Evolutionary conservation across 768 basidiomycete genomes (phyloP).

Genomic region (Tricholomella constricta): DNA sequence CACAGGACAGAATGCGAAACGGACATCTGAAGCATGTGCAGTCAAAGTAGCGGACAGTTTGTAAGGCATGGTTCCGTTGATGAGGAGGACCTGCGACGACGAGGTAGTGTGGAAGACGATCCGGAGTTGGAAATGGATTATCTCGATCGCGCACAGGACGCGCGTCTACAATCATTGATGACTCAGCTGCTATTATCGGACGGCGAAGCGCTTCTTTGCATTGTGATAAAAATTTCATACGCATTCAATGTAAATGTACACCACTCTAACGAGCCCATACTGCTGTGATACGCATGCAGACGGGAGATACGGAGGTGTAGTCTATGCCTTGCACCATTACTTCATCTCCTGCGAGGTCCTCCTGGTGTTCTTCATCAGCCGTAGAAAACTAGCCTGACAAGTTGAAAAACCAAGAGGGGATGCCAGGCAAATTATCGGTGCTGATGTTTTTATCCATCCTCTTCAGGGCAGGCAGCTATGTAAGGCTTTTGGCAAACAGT

Average conservation of each 20-base stretch:
- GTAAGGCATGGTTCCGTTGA: slow-evolving; percentile 55
- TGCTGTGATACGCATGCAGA: slow-evolving; percentile 48
- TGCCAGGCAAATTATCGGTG: slow-evolving; percentile 8
- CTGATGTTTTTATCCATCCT: slow-evolving; percentile 6
- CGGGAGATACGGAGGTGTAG: slow-evolving; percentile 89
- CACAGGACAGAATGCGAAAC: slow-evolving; percentile 30
- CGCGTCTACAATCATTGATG: slow-evolving; percentile 9
- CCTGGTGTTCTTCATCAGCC: slow-evolving; percentile 43
- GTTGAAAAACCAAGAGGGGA: slow-evolving; percentile 47
- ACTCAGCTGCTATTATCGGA: too few relatives aligned
- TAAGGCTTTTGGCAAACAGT: neutral
- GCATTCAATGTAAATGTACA: slow-evolving; percentile 58
- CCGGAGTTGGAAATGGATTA: slow-evolving; percentile 32
- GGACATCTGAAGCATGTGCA: slow-evolving; percentile 75
- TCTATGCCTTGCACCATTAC: slow-evolving; percentile 87
- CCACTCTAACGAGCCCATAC: slow-evolving; percentile 83
- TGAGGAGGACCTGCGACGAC: slow-evolving; percentile 5
- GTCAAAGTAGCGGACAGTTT: slow-evolving; percentile 74
- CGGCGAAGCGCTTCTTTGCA: too few relatives aligned
- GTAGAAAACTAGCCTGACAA: slow-evolving; percentile 37
- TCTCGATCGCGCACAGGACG: slow-evolving; percentile 2
- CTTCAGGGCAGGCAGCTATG: slow-evolving; percentile 31
- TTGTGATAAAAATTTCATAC: neutral
- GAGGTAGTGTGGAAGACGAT: slow-evolving; percentile 13
- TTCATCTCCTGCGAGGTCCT: slow-evolving; percentile 90